A percentile compares a stretch with the other conserved stretches of the same genome.
These are phyloP conservation scores for Corymbia calophylla DNA, from an alignment of 441 rosid genomes.

Conservation along the genomic window DNA sequence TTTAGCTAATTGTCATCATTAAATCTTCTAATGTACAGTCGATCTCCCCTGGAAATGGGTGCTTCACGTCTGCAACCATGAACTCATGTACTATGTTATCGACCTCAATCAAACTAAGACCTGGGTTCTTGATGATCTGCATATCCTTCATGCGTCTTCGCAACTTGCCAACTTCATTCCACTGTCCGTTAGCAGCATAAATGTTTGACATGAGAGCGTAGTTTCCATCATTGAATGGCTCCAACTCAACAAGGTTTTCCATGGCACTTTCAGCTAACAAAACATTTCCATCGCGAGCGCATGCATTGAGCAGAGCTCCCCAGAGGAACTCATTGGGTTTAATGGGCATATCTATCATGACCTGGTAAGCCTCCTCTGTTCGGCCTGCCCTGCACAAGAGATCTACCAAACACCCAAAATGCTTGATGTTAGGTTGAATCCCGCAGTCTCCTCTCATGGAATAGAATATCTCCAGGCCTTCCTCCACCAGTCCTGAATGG, in stretches of 20 bases:
- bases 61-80: conserved; percentile 14
- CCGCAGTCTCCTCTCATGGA: conserved; percentile 6
- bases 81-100: conserved; percentile 15
- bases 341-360: conserved; percentile 14
- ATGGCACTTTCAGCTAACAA: conserved; percentile 17
- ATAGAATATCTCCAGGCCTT: conserved; percentile 9
- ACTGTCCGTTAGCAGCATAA: conserved; percentile 7
- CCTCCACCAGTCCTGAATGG: conserved; percentile 16
- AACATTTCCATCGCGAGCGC: conserved; percentile 1
- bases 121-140: conserved; percentile 6
- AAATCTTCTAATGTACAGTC: conserved; percentile 4
- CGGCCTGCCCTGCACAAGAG: conserved; percentile 18
- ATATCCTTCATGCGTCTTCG: conserved; percentile 9
- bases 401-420: conserved; percentile 25
- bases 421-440: conserved; percentile 12
- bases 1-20: neutral
- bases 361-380: conserved; percentile 11
- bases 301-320: conserved; percentile 22
- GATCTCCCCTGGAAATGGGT: conserved; percentile 10
- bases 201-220: conserved; percentile 18
- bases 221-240: conserved; percentile 20
- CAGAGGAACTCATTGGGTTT: conserved; percentile 14
- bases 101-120: conserved; percentile 16
- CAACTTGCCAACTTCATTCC: conserved; percentile 12
- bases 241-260: conserved; percentile 11